phyloP scores from a whole-genome alignment of 2,329 filamentous ascomycete species.

The Aureobasidium pullulans region DNA sequence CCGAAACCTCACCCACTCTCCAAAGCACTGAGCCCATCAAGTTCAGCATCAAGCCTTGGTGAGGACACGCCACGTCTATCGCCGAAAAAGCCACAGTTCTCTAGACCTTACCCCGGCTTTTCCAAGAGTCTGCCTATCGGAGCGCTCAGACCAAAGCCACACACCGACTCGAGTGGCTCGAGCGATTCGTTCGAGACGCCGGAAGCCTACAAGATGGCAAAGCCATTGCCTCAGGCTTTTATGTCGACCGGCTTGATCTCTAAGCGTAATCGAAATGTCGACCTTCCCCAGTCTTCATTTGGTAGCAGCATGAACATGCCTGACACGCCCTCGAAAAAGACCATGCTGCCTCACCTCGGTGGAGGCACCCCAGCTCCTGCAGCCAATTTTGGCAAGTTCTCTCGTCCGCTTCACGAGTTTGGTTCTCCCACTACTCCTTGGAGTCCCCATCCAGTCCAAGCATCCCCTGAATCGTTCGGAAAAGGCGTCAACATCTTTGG shows the following conservation, averaged over 20 bases:
- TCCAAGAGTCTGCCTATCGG: conserved; percentile 70
- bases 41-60: conserved; percentile 67
- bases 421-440: conserved; percentile 77
- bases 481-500: conserved; percentile 57
- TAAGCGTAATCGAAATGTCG: conserved; percentile 76
- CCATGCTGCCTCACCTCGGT: conserved; percentile 60
- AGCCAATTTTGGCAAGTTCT: conserved; percentile 48
- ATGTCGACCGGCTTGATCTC: conserved; percentile 92
- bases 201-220: conserved; percentile 66
- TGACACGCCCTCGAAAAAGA: conserved; percentile 93
- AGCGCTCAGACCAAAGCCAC: conserved; percentile 44
- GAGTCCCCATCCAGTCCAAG: conserved; percentile 53
- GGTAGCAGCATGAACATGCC: conserved; percentile 63
- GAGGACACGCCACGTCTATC: conserved; percentile 47
- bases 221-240: conserved; percentile 74
- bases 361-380: conserved; percentile 50
- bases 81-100: conserved; percentile 36
- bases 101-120: conserved; percentile 51
- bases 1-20: conserved; percentile 70
- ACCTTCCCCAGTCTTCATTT: conserved; percentile 50
- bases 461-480: conserved; percentile 61
- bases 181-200: conserved; percentile 62
- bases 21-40: conserved; percentile 77
- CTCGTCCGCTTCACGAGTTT: conserved; percentile 64
- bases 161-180: conserved; percentile 35